phyloP scores from a whole-genome alignment of 306 rosid species.

The Quercus wislizeni region DNA sequence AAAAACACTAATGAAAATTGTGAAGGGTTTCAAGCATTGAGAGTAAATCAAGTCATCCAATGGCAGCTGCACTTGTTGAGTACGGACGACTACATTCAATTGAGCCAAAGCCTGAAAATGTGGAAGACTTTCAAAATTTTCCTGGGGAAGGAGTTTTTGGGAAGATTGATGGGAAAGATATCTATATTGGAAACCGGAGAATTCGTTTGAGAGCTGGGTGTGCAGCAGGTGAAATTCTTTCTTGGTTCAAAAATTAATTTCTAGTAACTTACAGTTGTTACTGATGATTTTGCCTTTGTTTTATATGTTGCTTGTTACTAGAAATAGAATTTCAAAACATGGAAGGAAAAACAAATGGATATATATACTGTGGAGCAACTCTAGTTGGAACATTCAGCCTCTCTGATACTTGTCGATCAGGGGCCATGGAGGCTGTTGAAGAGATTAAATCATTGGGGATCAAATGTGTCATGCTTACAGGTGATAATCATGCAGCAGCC shows the following conservation, averaged over 20 bases:
- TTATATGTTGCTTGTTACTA: not conserved
- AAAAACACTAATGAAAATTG: not conserved
- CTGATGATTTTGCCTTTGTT: not conserved
- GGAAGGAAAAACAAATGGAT: conserved; percentile 71
- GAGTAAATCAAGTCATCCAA: conserved; percentile 95
- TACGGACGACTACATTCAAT: conserved; percentile 68
- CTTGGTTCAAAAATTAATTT: not conserved
- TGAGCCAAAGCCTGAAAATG: conserved; percentile 74
- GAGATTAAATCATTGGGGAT: conserved; percentile 65
- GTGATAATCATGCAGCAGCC: conserved; percentile 75
- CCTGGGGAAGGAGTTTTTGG: conserved; percentile 91
- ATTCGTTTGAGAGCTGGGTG: conserved; percentile 62
- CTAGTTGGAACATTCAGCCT: conserved; percentile 64
- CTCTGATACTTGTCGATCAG: conserved; percentile 73
- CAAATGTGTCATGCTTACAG: conserved; percentile 85
- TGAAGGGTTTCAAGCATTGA: conserved; percentile 89
- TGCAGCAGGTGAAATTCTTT: conserved; percentile 44
- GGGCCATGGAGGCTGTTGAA: conserved; percentile 66
- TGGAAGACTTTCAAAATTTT: conserved; percentile 67
- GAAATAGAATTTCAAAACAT: not conserved
- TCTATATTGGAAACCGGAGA: conserved; percentile 75
- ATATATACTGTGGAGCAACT: conserved; percentile 55
- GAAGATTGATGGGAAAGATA: conserved; percentile 52
- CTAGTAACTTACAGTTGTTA: not conserved
- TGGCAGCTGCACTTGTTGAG: conserved; percentile 79